Conservation (phyloP, 768 basidiomycete species). For the Austroboletus festivus region DNA sequence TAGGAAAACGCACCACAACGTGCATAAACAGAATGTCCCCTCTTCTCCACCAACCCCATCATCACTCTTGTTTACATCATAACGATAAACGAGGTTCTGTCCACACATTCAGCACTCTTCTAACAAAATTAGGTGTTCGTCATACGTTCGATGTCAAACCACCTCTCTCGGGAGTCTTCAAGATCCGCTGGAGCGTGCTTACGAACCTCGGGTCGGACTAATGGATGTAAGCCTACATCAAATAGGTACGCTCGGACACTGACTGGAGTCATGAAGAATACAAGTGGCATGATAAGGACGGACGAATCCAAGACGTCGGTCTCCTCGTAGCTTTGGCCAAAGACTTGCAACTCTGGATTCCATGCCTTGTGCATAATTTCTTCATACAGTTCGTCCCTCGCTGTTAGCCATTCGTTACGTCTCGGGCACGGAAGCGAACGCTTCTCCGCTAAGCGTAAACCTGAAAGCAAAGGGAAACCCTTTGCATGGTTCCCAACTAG, state of each 20-base stretch:
- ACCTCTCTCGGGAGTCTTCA: constrained; percentile 86
- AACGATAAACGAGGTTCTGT: constrained; percentile 86
- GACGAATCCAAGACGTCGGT: constrained; percentile 79
- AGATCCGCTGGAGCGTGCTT: constrained; percentile 75
- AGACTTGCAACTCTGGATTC: constrained; percentile 66
- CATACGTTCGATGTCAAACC: constrained; percentile 83
- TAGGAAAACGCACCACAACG: constrained; percentile 56
- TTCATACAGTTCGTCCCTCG: constrained; percentile 86
- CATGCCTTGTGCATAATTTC: constrained; percentile 89
- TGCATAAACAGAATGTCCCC: constrained; percentile 91
- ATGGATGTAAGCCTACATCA: not conserved
- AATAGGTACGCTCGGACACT: constrained; percentile 23
- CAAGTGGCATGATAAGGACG: constrained; percentile 87
- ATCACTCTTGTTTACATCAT: constrained; percentile 79
- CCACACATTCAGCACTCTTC: constrained; percentile 1
- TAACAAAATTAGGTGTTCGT: not conserved
- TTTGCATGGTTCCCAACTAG: not conserved
- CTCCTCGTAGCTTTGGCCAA: constrained; percentile 91
- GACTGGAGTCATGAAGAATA: constrained; percentile 86
- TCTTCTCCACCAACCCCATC: constrained; percentile 97
- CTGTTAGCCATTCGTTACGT: constrained; percentile 64
- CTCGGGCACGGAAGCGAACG: constrained; percentile 85
- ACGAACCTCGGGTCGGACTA: constrained; percentile 88
- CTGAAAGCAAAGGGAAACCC: constrained; percentile 28
- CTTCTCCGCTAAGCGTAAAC: constrained; percentile 90